Evolutionary conservation across 352 stramenopile genomes (phyloP).

Genomic region (Peronospora farinosa): DNA sequence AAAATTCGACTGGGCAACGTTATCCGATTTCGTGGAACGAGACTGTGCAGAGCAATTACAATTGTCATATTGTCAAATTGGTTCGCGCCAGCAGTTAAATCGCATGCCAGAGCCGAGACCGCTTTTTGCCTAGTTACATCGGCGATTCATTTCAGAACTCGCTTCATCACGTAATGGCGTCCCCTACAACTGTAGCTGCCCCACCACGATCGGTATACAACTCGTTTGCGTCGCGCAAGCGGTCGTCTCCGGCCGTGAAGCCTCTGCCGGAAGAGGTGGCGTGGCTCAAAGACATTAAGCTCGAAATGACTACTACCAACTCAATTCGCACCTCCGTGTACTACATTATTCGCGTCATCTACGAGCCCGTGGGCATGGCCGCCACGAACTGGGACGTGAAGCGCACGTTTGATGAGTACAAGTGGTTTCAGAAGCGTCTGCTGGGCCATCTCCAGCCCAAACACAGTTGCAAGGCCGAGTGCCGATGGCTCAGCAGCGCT

Average conservation of each 20-base stretch:
- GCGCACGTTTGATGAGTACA: conserved; percentile 41
- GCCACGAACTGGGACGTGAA: conserved; percentile 29
- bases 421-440: conserved; percentile 44
- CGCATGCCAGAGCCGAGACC: conserved; percentile 14
- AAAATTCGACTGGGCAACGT: conserved; percentile 11
- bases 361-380: conserved; percentile 11
- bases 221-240: conserved; percentile 26
- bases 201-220: conserved; percentile 11
- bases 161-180: conserved; percentile 17
- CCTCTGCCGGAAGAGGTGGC: conserved; percentile 31
- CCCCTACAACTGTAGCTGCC: conserved; percentile 5
- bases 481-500: conserved; percentile 52
- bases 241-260: conserved; percentile 24
- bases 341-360: conserved; percentile 29
- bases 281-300: conserved; percentile 32
- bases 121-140: not conserved
- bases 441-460: conserved; percentile 40
- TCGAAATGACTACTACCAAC: conserved; percentile 30
- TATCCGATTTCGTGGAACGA: conserved; percentile 3
- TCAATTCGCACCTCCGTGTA: conserved; percentile 21
- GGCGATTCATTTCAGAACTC: conserved; percentile 30
- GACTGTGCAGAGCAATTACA: conserved; percentile 7
- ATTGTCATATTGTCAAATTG: conserved; percentile 28
- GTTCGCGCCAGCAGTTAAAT: conserved; percentile 23
- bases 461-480: conserved; percentile 59